Conservation (phyloP, 2,329 filamentous ascomycete genomes). For the Pezicula radicicola region DNA sequence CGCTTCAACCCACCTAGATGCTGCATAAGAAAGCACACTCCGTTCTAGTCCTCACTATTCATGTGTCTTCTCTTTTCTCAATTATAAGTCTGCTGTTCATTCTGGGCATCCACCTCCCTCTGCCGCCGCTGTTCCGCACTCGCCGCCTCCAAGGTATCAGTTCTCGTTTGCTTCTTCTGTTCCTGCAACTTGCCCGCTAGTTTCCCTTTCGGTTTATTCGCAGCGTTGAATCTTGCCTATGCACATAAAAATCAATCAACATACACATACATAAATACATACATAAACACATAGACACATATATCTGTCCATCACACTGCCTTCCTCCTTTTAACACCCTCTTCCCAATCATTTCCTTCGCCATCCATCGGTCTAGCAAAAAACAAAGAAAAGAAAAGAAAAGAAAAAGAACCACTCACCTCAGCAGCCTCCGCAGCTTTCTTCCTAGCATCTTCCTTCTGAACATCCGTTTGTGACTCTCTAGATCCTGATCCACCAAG, state of each 20-base stretch:
- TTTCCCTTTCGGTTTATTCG: conserved; percentile 55
- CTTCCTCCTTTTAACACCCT: not conserved
- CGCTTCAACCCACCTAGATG: too few species aligned
- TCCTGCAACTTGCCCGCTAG: conserved; percentile 67
- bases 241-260: conserved; percentile 6
- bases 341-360: not conserved
- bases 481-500: conserved; percentile 45
- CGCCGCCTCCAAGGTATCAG: conserved; percentile 63
- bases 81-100: conserved; percentile 55
- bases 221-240: conserved; percentile 65
- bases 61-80: conserved; percentile 28
- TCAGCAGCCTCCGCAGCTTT: conserved; percentile 82
- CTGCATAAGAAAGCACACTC: not conserved
- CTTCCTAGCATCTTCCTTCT: conserved; percentile 58
- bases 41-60: not conserved
- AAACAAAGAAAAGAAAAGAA: not conserved
- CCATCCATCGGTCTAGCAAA: not conserved
- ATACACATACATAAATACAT: conserved; percentile 3
- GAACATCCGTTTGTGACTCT: conserved; percentile 6
- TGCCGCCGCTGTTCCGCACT: conserved; percentile 61
- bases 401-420: conserved; percentile 48
- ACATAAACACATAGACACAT: not conserved
- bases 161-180: conserved; percentile 72
- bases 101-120: conserved; percentile 65
- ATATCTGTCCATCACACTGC: not conserved